Evolutionary conservation across 2,329 filamentous ascomycete species (phyloP).

Genomic region (Ophiosphaerella herpotricha): DNA sequence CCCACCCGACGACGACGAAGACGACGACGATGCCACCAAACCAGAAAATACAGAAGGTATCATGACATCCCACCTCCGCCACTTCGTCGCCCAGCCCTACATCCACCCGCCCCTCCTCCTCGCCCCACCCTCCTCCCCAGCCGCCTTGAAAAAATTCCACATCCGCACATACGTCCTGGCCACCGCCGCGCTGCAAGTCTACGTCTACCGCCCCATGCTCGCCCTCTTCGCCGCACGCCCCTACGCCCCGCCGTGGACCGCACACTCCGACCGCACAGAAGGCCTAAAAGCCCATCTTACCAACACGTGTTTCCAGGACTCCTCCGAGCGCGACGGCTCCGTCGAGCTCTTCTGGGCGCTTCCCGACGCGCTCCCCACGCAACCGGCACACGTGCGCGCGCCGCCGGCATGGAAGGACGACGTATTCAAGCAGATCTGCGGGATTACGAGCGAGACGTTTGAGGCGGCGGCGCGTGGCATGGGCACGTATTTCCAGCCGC

Average conservation of each 20-base stretch:
- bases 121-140: slow-evolving; percentile 38
- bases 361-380: slow-evolving; percentile 37
- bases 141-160: slow-evolving; percentile 80
- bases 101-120: slow-evolving; percentile 85
- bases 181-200: slow-evolving; percentile 75
- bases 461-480: slow-evolving; percentile 83
- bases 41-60: slow-evolving; percentile 59
- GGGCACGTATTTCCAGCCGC: slow-evolving; percentile 87
- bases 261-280: slow-evolving; percentile 30
- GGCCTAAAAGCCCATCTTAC: slow-evolving; percentile 79
- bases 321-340: slow-evolving; percentile 60
- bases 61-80: slow-evolving; percentile 86
- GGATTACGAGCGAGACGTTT: slow-evolving; percentile 76
- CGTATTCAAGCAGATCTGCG: slow-evolving; percentile 77
- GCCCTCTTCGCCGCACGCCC: slow-evolving; percentile 82
- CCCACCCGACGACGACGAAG: slow-evolving; percentile 48
- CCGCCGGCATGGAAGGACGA: slow-evolving; percentile 55
- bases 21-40: slow-evolving; percentile 42
- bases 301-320: slow-evolving; percentile 87
- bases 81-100: slow-evolving; percentile 96
- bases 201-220: slow-evolving; percentile 89
- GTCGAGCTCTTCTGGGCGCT: slow-evolving; percentile 79
- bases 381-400: slow-evolving; percentile 14
- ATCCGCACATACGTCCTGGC: slow-evolving; percentile 90
- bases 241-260: slow-evolving; percentile 68